Evolutionary conservation across 208 protist genomes (phyloP).

Genomic region (Trypanosoma melophagium): DNA sequence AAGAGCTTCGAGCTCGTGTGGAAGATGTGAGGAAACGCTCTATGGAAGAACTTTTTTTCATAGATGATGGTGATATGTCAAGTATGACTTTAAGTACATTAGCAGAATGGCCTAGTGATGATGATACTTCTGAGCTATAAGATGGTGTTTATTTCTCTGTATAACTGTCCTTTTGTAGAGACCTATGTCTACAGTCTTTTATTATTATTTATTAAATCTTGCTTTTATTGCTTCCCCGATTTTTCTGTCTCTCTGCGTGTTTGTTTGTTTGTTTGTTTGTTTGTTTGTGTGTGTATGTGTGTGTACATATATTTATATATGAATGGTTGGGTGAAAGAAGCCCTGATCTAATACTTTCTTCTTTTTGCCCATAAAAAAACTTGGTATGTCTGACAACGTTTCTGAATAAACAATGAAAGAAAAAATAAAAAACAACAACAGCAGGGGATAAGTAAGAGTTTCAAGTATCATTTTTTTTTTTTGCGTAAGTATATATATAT

Average conservation of each 20-base stretch:
- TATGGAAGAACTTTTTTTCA: slow-evolving; percentile 14
- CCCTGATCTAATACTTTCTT: background rate
- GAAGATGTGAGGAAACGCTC: slow-evolving; percentile 1
- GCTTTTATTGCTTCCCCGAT: background rate
- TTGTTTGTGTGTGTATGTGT: background rate
- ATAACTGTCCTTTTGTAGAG: too few relatives aligned
- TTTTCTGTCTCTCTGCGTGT: background rate
- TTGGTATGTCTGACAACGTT: too few relatives aligned
- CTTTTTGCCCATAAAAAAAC: too few relatives aligned
- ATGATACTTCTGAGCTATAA: background rate
- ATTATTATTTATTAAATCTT: background rate
- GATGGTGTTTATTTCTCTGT: too few relatives aligned
- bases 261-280: background rate
- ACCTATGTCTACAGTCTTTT: background rate
- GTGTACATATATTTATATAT: background rate
- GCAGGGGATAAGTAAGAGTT: too few relatives aligned
- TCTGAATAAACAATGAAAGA: too few relatives aligned
- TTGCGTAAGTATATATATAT: too few relatives aligned
- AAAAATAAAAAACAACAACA: too few relatives aligned
- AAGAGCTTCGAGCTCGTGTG: slow-evolving; percentile 33
- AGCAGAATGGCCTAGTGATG: slow-evolving; percentile 20
- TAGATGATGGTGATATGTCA: background rate
- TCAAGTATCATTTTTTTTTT: too few relatives aligned
- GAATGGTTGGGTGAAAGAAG: background rate
- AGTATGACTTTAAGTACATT: background rate